These are phyloP conservation scores for Coemansia sp. DNA, from an alignment of 192 early-diverging fungal genomes.

Conservation along the genomic window DNA sequence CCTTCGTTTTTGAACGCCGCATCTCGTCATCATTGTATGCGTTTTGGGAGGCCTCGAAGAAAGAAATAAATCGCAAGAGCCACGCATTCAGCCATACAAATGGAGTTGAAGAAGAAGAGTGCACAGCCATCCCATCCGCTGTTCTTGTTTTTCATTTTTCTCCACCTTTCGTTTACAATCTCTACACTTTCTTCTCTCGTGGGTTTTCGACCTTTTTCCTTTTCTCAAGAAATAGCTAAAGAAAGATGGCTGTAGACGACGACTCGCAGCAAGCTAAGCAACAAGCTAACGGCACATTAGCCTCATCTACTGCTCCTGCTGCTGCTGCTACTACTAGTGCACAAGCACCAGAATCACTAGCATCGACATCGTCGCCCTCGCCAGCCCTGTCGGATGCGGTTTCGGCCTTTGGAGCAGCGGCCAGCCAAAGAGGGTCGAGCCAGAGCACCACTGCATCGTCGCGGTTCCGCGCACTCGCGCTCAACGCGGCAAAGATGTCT, in stretches of 20 bases:
- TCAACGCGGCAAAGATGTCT: constrained; percentile 23
- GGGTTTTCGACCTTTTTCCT: too few species aligned
- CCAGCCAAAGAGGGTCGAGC: not conserved
- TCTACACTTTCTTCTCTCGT: not conserved
- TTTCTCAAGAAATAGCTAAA: not conserved
- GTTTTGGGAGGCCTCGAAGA: not conserved
- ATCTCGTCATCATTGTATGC: not conserved
- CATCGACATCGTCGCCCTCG: not conserved
- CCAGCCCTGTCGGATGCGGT: not conserved
- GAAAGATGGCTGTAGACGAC: constrained; percentile 9
- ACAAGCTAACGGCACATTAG: not conserved
- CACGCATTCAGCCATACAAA: not conserved
- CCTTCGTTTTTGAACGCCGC: not conserved
- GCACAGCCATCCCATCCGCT: not conserved
- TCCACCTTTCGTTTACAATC: not conserved
- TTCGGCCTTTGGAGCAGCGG: constrained; percentile 8
- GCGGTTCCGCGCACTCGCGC: constrained; percentile 34
- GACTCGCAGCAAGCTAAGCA: not conserved
- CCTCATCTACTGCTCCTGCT: not conserved
- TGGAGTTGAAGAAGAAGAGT: too few species aligned
- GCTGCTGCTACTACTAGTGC: not conserved
- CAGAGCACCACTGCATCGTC: constrained; percentile 16
- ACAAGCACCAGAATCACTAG: not conserved
- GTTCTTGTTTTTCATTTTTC: not conserved
- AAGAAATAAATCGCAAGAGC: not conserved